Evolutionary conservation across 208 protist species (phyloP).

Genomic region (Balamuthia mandrillaris): DNA sequence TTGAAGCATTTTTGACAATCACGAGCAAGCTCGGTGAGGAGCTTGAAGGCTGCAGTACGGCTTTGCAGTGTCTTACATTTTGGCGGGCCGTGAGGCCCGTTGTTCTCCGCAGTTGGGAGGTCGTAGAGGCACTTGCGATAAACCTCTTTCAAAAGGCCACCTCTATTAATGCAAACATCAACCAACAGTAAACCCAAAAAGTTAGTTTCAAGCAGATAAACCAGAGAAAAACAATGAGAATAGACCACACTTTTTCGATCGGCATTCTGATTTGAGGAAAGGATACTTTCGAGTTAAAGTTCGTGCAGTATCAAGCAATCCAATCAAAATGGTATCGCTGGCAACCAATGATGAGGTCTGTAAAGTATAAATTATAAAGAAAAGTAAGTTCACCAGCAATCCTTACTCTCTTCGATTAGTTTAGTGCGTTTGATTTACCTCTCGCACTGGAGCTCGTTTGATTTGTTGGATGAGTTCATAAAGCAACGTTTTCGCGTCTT

Average conservation of each 20-base stretch:
- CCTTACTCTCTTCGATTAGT: too few species aligned
- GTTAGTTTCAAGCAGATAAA: too few species aligned
- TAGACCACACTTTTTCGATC: background rate
- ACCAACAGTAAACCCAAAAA: too few species aligned
- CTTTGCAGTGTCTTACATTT: slow-evolving; percentile 70
- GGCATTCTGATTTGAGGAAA: slow-evolving; percentile 6
- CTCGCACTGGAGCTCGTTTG: background rate
- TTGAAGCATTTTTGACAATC: slow-evolving; percentile 5
- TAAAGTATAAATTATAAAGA: background rate
- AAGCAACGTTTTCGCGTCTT: slow-evolving; percentile 15
- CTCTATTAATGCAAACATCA: background rate
- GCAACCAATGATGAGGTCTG: background rate
- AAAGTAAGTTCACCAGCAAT: background rate
- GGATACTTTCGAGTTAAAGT: background rate
- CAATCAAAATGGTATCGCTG: slow-evolving; percentile 10
- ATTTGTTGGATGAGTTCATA: slow-evolving; percentile 22
- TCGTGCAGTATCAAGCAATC: background rate
- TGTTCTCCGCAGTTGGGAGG: slow-evolving; percentile 56
- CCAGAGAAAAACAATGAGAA: background rate
- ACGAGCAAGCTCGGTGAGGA: slow-evolving; percentile 58
- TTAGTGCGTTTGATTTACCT: background rate
- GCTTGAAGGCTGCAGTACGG: slow-evolving; percentile 55
- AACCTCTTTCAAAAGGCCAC: slow-evolving; percentile 19
- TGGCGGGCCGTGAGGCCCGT: slow-evolving; percentile 59
- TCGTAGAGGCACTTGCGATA: slow-evolving; percentile 69